phyloP scores from a whole-genome alignment of 805 yeast genomes.

The Sugiyamaella boreocaroliniensis region DNA sequence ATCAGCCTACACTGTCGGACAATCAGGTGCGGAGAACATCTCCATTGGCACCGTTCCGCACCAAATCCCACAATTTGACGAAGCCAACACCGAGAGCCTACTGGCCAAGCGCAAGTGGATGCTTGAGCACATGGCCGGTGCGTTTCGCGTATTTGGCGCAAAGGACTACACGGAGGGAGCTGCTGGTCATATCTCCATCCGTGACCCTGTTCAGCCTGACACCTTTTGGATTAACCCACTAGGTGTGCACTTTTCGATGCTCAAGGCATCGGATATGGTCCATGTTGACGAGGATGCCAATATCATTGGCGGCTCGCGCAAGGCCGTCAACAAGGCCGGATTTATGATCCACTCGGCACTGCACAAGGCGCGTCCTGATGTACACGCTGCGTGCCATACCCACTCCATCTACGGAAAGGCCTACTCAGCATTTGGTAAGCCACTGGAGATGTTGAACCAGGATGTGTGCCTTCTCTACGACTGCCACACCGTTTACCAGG shows the following conservation, averaged over 20 bases:
- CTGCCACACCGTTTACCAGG: constrained; percentile 55
- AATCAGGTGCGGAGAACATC: constrained; percentile 51
- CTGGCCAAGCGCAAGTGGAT: constrained; percentile 47
- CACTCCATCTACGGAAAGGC: constrained; percentile 63
- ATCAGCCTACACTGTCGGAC: not conserved
- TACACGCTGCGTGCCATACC: constrained; percentile 65
- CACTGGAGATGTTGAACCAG: constrained; percentile 73
- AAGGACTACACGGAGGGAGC: constrained; percentile 68
- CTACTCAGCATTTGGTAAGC: constrained; percentile 56
- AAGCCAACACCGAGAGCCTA: constrained; percentile 26
- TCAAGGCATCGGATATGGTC: constrained; percentile 58
- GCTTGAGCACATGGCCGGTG: constrained; percentile 72
- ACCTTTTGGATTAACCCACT: constrained; percentile 90
- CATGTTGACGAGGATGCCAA: constrained; percentile 57
- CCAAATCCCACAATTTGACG: constrained; percentile 46
- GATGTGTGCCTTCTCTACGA: constrained; percentile 66
- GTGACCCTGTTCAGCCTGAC: constrained; percentile 74
- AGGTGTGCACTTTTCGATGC: constrained; percentile 62
- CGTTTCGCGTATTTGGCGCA: constrained; percentile 77
- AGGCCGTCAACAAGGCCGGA: constrained; percentile 60
- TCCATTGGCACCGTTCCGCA: constrained; percentile 44
- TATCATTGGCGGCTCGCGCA: constrained; percentile 51
- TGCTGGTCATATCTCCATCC: constrained; percentile 80
- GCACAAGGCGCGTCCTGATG: constrained; percentile 63
- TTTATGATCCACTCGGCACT: constrained; percentile 63